Conservation (phyloP, 805 yeast species). For the Hanseniaspora meyeri region DNA sequence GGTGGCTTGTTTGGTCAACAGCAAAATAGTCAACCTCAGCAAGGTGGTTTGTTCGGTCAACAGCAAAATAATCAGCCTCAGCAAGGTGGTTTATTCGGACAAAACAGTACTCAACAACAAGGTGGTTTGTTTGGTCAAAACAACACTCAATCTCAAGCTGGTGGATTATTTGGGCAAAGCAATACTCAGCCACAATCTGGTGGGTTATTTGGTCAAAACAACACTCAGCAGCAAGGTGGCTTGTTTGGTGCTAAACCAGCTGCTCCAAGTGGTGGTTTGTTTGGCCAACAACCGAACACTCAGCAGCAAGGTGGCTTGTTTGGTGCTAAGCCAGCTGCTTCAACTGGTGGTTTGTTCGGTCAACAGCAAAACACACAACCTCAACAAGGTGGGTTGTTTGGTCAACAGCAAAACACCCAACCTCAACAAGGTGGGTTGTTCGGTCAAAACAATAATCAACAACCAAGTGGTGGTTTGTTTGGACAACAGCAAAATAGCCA, state of each 20-base stretch:
- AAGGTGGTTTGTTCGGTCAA: slow-evolving; percentile 34
- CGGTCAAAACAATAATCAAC: slow-evolving; percentile 26
- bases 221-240: slow-evolving; percentile 23
- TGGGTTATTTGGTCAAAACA: slow-evolving; percentile 17
- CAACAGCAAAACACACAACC: slow-evolving; percentile 19
- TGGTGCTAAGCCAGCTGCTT: slow-evolving; percentile 27
- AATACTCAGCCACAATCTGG: slow-evolving; percentile 7
- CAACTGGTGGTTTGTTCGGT: slow-evolving; percentile 20
- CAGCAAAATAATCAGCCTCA: slow-evolving; percentile 19
- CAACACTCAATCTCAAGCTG: slow-evolving; percentile 11
- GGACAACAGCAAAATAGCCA: slow-evolving; percentile 18
- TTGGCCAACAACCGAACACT: slow-evolving; percentile 24
- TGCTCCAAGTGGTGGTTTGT: slow-evolving; percentile 27
- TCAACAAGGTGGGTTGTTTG: slow-evolving; percentile 31
- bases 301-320: slow-evolving; percentile 30
- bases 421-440: slow-evolving; percentile 32
- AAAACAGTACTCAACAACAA: slow-evolving; percentile 16
- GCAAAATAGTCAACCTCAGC: slow-evolving; percentile 19
- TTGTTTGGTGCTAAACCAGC: slow-evolving; percentile 22
- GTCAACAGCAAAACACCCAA: slow-evolving; percentile 26
- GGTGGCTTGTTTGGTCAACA: slow-evolving; percentile 29
- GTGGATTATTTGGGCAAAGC: slow-evolving; percentile 22
- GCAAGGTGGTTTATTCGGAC: slow-evolving; percentile 21
- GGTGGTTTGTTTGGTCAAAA: slow-evolving; percentile 18
- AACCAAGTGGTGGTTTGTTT: slow-evolving; percentile 20